Percentiles rank a stretch among this genome's conserved stretches.
These are phyloP conservation scores for Isabelozyma rhagii DNA, from an alignment of 805 yeast species.

Conservation along the genomic window DNA sequence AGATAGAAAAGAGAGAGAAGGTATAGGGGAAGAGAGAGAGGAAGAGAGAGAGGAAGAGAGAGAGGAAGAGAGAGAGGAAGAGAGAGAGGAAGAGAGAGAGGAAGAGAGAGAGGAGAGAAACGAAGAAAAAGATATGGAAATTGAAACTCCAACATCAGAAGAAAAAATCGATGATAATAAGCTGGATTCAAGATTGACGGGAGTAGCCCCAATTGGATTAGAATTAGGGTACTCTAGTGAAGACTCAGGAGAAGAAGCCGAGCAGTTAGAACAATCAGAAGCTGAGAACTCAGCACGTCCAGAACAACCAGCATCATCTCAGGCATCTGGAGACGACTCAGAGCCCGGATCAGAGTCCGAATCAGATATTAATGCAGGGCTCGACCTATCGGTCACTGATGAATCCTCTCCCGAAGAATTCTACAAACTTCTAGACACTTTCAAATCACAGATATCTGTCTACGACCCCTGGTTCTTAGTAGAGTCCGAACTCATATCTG, in stretches of 20 bases:
- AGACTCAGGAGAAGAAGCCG: neutral
- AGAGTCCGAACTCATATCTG: conserved; percentile 31
- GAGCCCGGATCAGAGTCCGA: neutral
- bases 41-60: conserved; percentile 10
- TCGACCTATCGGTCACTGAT: conserved; percentile 7
- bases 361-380: neutral
- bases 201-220: conserved; percentile 1
- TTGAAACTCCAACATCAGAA: conserved; percentile 2
- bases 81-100: conserved; percentile 17
- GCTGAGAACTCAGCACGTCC: neutral
- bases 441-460: conserved; percentile 20
- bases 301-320: neutral
- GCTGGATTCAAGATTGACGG: no score
- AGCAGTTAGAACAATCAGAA: conserved; percentile 2
- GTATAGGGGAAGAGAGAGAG: conserved; percentile 14
- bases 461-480: conserved; percentile 38
- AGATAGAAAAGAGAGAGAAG: conserved; percentile 4
- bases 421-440: conserved; percentile 20
- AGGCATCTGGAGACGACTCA: conserved; percentile 1
- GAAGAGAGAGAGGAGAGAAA: conserved; percentile 8
- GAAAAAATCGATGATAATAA: no score
- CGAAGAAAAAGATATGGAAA: neutral
- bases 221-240: conserved; percentile 1
- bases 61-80: conserved; percentile 9
- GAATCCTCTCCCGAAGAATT: conserved; percentile 14